A percentile compares a stretch with the other conserved stretches of the same genome.
phyloP scores from a whole-genome alignment of 225 moss, liverwort and hornwort species.

The Physcomitrium patens region DNA sequence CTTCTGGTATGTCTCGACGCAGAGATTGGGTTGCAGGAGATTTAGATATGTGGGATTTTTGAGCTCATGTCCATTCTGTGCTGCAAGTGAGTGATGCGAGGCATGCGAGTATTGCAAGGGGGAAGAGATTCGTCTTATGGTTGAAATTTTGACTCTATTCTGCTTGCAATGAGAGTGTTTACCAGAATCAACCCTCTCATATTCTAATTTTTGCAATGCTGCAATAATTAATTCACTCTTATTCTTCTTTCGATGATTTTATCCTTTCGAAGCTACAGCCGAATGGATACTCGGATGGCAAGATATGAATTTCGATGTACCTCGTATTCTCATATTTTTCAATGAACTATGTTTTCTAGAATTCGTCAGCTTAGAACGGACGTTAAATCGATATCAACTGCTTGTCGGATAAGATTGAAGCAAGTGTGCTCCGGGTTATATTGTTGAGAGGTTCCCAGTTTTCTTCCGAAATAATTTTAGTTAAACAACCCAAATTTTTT shows the following conservation, averaged over 20 bases:
- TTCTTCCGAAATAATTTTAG: background rate
- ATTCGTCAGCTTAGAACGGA: background rate
- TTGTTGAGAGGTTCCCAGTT: background rate
- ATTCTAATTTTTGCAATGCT: too few species aligned
- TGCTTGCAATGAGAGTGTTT: background rate
- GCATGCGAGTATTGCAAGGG: background rate
- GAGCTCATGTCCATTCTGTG: background rate
- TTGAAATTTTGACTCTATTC: background rate
- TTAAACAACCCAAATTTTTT: background rate
- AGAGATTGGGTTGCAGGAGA: background rate
- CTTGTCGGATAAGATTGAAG: background rate
- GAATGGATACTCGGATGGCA: background rate
- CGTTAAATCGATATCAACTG: background rate
- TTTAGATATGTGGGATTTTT: background rate
- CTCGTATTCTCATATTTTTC: background rate
- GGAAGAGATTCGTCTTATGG: background rate
- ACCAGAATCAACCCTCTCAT: too few species aligned
- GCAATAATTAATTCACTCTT: too few species aligned
- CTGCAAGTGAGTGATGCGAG: background rate
- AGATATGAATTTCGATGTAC: background rate
- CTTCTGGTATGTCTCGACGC: slow-evolving; percentile 35
- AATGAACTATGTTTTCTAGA: background rate
- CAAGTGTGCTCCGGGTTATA: background rate
- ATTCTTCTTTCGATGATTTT: background rate
- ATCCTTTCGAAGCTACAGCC: background rate